Conservation (phyloP, 2,329 filamentous ascomycete genomes). For the Colletotrichum nymphaeae region DNA sequence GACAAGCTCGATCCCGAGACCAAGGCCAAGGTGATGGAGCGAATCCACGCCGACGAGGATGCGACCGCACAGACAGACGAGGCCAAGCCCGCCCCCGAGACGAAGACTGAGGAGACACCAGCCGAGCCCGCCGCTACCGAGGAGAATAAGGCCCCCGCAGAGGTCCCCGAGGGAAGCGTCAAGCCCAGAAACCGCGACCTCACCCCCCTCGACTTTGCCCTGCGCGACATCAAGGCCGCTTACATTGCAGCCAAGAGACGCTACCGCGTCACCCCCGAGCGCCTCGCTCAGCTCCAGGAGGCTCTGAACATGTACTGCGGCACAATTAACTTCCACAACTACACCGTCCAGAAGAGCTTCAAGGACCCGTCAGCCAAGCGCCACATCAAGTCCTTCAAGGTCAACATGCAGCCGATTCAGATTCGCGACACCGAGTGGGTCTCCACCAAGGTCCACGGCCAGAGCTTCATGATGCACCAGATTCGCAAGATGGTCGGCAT, state of each 20-base stretch:
- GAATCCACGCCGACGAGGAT: conserved; percentile 59
- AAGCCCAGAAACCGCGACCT: conserved; percentile 56
- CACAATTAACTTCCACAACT: conserved; percentile 96
- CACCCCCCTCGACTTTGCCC: conserved; percentile 69
- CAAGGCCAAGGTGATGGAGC: conserved; percentile 70
- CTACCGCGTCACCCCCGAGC: conserved; percentile 81
- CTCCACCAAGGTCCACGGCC: conserved; percentile 93
- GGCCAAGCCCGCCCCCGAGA: conserved; percentile 41
- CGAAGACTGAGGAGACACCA: conserved; percentile 37
- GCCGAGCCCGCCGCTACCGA: conserved; percentile 26
- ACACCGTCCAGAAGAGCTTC: conserved; percentile 89
- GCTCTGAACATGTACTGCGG: conserved; percentile 82
- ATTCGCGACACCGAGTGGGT: conserved; percentile 96
- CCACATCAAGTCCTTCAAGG: conserved; percentile 91
- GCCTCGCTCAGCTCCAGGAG: conserved; percentile 80
- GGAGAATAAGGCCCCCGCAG: conserved; percentile 34
- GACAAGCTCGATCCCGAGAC: conserved; percentile 72
- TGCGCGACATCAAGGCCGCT: conserved; percentile 81
- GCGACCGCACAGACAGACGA: conserved; percentile 35
- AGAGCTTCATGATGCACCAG: conserved; percentile 99
- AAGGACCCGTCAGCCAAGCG: conserved; percentile 87
- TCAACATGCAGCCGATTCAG: conserved; percentile 80
- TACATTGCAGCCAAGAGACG: conserved; percentile 85
- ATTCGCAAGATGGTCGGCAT: conserved; percentile 99
- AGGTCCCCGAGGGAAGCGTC: conserved; percentile 40